Base-by-base conservation (phyloP, 768 basidiomycete genomes). In the Leccinum subtestaceum region DNA sequence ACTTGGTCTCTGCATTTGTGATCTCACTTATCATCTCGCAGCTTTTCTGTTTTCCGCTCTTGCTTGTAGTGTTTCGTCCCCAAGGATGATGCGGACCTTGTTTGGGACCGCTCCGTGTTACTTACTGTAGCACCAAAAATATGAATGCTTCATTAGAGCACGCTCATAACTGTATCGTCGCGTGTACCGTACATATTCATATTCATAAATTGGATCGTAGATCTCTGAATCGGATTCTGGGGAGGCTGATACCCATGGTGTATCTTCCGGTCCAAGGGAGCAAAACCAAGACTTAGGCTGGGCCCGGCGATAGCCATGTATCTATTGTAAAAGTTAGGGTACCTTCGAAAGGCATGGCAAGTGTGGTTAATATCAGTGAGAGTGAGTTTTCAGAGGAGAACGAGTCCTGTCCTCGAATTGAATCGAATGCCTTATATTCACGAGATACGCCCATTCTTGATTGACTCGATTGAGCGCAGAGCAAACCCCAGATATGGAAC, bases 271-370 rank as follows among this genome's bases (percentile, higher is more conserved):
- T 27, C 1, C 27, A 27, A 27, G 27, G 7, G 27, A 27, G 27
- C 27, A 27, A 27, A 7, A n/a, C n/a, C n/a, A n/a, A n/a, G n/a
- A 27, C 27, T 27, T 27, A 1, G 27, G 27, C 27, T 27, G 27
- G 27, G n/a, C n/a, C n/a, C n/a, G 27, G 27, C 27, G 7, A 27
- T 27, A 27, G 21, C 21, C 21, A 21, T 21, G 21, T 21, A 21
- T 21, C 21, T 21, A 21, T 21, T 21, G 21, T 21, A 21, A 21
- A 21, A 21, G 21, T 21, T 21, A 21, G 21, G 21, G 21, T 21
- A 12, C 65, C 65, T 1, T 27, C 4, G 12, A 67, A 67, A 63
- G 53, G 13, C 58, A 64, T 60, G 17, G 8, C 9, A 19, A 15
- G 6, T 38, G 48, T 4, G 50, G 15, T 31, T 2, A 3, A 10